phyloP scores from a whole-genome alignment of 495 filamentous ascomycete species.

The Daldinia childiae region DNA sequence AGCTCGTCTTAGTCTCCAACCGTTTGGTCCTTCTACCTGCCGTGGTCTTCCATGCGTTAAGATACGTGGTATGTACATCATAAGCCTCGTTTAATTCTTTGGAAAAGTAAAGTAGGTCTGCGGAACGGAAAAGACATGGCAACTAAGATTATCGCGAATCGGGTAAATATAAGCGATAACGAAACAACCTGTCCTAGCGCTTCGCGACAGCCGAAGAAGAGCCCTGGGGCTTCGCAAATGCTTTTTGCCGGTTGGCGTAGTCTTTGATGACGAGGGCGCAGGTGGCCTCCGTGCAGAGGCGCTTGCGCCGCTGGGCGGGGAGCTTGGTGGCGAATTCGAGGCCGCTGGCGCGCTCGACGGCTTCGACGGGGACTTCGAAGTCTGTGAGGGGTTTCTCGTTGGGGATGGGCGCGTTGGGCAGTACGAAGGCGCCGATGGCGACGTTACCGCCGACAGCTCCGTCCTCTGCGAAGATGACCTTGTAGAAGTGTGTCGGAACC shows the following conservation, averaged over 20 bases:
- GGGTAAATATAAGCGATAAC: neutral
- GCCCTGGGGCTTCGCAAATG: conserved; percentile 52
- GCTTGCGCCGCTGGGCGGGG: conserved; percentile 74
- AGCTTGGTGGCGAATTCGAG: conserved; percentile 88
- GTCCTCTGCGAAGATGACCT: conserved; percentile 95
- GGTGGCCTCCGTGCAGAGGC: conserved; percentile 83
- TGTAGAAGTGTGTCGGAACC: conserved; percentile 98
- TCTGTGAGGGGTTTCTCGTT: conserved; percentile 85
- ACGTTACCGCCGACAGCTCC: conserved; percentile 77
- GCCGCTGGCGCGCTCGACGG: conserved; percentile 88
- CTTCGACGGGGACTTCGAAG: conserved; percentile 94
- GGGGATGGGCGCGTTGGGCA: conserved; percentile 90
- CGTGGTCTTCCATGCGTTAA: neutral
- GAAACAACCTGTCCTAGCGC: conserved; percentile 2
- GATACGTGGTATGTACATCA: neutral
- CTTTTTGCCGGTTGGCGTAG: conserved; percentile 72
- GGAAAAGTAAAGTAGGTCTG: neutral
- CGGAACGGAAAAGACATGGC: neutral
- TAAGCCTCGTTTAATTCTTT: neutral
- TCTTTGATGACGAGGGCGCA: conserved; percentile 85
- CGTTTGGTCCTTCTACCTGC: neutral
- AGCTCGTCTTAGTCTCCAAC: neutral
- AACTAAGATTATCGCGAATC: neutral
- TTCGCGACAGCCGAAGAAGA: conserved; percentile 24
- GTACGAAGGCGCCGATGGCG: conserved; percentile 90